Base-by-base conservation (phyloP, 768 basidiomycete species). In the Tylopilus intermedius region DNA sequence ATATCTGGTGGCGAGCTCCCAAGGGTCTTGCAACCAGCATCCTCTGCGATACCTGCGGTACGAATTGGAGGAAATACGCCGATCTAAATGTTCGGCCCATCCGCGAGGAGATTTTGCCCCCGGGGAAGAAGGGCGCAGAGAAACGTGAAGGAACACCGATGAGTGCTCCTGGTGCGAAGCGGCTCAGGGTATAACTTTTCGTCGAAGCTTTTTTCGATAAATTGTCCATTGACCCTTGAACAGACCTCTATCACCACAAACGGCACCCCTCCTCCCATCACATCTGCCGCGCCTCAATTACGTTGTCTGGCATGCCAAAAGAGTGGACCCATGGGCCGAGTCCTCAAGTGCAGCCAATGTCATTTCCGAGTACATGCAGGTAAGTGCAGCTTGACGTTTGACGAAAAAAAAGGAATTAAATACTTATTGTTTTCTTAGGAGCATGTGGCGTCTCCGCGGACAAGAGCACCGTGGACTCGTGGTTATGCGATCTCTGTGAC, bases 51-150 rank as follows among this genome's bases (percentile, higher is more conserved):
- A 76, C 69, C 27, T 96, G 93, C 62, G 93, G 93, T 11, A 79
- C 82, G 42, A 88, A 87, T 58, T 96, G 91, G 87, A 77, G 93
- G 60, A 96, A 94, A 70, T 96, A 96, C 66, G 93, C 90, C 0
- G 92, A 94, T 59, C 74, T 94, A 45, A 90, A 85, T 59, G 83
- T 88, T 24, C 76, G 88, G 39, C 83, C 84, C 8, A 53, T 83
- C 18, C 79, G 88, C 27, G 88, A 91, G 51, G 88, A 89, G 43
- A 73, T 79, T 1, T 61, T 79, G 1, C 72, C 79, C 0, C 64
- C 73, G 2, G 69, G 72, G 27, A 70, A 71, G 58, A 77, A 74
- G 62, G 61, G 65, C 45, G 58, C 58, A 35, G 78, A 81, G 52
- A 83, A 82, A 71, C 74, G 81, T 21, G 82, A 84, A 55, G 88